Percentiles rank a stretch among this genome's conserved stretches.
phyloP scores from a whole-genome alignment of 768 basidiomycete genomes.

The Lyophyllum atratum region DNA sequence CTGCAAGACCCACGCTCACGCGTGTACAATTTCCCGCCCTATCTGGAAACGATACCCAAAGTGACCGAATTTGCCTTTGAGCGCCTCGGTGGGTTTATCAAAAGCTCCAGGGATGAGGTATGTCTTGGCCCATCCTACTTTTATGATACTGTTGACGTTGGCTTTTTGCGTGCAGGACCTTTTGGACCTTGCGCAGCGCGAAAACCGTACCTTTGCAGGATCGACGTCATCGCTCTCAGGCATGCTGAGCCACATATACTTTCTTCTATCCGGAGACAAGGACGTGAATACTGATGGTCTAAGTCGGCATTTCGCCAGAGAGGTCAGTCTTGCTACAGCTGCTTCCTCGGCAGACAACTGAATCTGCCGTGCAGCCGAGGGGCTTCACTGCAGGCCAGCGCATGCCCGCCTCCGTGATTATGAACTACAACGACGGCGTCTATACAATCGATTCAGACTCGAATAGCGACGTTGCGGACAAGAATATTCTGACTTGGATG shows the following conservation, averaged over 20 bases:
- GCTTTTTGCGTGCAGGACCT: conserved; percentile 53
- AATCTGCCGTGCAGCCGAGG: not conserved
- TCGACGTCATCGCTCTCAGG: conserved; percentile 90
- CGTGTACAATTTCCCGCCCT: conserved; percentile 82
- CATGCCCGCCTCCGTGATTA: conserved; percentile 69
- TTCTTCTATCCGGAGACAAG: conserved; percentile 76
- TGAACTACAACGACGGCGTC: conserved; percentile 66
- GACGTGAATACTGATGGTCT: conserved; percentile 61
- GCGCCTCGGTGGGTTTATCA: conserved; percentile 70
- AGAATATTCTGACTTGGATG: conserved; percentile 79
- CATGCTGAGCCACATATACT: conserved; percentile 86
- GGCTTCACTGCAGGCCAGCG: conserved; percentile 77
- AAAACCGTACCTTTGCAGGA: conserved; percentile 70
- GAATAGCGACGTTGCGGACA: conserved; percentile 43
- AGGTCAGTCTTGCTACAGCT: conserved; percentile 44
- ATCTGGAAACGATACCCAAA: conserved; percentile 71
- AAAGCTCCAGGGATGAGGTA: conserved; percentile 77
- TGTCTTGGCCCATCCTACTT: conserved; percentile 15
- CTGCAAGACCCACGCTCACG: conserved; percentile 82
- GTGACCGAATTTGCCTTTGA: conserved; percentile 87
- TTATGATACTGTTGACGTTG: not conserved
- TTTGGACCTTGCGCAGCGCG: conserved; percentile 54
- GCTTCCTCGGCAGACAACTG: not conserved
- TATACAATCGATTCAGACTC: conserved; percentile 67
- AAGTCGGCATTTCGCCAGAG: conserved; percentile 56